Evolutionary conservation across 768 basidiomycete genomes (phyloP).

Genomic region (Rhodotorula diobovata): DNA sequence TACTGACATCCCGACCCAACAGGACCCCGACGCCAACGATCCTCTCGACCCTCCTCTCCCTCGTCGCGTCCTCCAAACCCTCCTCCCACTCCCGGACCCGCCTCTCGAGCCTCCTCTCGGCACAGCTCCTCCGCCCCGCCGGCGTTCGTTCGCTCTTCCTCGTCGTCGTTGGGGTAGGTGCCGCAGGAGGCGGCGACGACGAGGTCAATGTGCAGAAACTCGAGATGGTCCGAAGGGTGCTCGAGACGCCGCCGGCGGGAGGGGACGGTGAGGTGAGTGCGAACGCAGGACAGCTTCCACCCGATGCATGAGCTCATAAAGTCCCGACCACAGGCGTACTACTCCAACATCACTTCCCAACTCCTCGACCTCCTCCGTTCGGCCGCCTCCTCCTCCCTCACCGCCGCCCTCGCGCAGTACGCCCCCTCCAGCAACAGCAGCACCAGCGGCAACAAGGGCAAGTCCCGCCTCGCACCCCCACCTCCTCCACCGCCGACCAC

Average conservation of each 20-base stretch:
- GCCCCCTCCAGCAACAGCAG: background rate
- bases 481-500: background rate
- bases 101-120: slow-evolving; percentile 58
- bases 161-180: slow-evolving; percentile 57
- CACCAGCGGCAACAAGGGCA: slow-evolving; percentile 13
- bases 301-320: too few species aligned
- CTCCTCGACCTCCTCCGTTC: slow-evolving; percentile 18
- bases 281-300: too few species aligned
- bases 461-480: background rate
- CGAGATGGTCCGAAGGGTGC: slow-evolving; percentile 46
- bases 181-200: slow-evolving; percentile 41
- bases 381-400: background rate
- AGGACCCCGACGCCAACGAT: slow-evolving; percentile 9
- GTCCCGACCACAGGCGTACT: slow-evolving; percentile 58
- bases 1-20: too few species aligned
- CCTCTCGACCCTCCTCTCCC: slow-evolving; percentile 14
- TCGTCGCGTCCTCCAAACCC: slow-evolving; percentile 1
- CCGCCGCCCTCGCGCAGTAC: background rate
- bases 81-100: background rate
- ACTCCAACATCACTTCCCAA: slow-evolving; percentile 42
- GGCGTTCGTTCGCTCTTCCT: slow-evolving; percentile 67
- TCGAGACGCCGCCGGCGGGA: slow-evolving; percentile 61
- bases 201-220: slow-evolving; percentile 47
- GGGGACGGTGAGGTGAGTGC: slow-evolving; percentile 44
- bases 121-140: slow-evolving; percentile 64